Base-by-base conservation (phyloP, 2,329 filamentous ascomycete species). In the Neofusicoccum cordaticola region DNA sequence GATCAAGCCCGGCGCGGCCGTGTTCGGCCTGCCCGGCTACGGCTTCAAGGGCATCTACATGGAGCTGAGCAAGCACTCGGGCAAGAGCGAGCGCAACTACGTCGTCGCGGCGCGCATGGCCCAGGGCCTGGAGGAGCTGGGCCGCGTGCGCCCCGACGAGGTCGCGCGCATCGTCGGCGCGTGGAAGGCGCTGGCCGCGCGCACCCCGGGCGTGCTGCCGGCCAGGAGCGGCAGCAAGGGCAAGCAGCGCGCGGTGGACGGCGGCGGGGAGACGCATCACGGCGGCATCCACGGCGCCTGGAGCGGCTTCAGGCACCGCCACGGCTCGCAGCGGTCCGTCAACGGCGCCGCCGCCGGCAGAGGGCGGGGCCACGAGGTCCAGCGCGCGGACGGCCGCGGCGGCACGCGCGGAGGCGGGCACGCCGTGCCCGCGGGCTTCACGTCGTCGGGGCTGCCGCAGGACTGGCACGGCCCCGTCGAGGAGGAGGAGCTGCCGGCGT, bases 1-100 rank as follows among this genome's bases (percentile, higher is more conserved):
- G 34, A 42, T 65, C 45, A 74, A 74, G 63, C 67, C 69, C n/a
- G 65, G 65, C 17, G 70, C 69, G 35, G 69, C 66, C 31, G 47
- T 51, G 4, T 39, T 69, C 35, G 67, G 68, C 22, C 67, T 70
- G n/a, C 61, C 67, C 34, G 65, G 68, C 47, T 57, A 70, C 48
- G 66, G 66, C 17, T 66, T 70, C 67, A 62, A 69, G 42, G 68
- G 68, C 2, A 66, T 69, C 15, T 63, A 63, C 44, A 69, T 69
- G 58, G 67, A 71, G 60, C 65, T 70, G 48, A 63, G 64, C 56
- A 69, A 68, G 58, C 19, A 58, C 35, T 69, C 65, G 34, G 67
- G 65, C 35, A 65, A 35, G 37, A 62, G 64, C 52, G 65, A 67
- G 34, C 35, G 67, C 42, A 67, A 53, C 27, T 67, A 69, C 41